Percentiles rank a stretch among this genome's conserved stretches.
Evolutionary conservation across 345 rosid species (phyloP).

Genomic region (Litchi chinensis): DNA sequence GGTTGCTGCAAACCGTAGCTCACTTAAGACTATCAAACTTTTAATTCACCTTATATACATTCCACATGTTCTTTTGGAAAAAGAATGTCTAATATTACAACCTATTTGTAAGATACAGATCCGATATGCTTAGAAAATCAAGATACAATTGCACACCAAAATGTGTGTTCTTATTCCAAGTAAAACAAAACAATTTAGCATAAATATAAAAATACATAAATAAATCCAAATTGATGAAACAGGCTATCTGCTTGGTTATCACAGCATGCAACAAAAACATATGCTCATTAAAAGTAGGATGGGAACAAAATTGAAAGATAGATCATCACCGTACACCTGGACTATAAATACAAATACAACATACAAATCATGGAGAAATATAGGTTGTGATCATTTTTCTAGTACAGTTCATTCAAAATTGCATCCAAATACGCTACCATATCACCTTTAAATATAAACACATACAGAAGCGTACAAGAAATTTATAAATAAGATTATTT

Average conservation of each 20-base stretch:
- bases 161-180: not conserved
- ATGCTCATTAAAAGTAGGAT: not conserved
- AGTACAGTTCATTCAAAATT: slow-evolving; percentile 31
- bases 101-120: not conserved
- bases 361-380: slow-evolving; percentile 14
- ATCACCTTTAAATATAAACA: slow-evolving; percentile 18
- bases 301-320: not conserved
- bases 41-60: not conserved
- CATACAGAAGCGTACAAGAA: not conserved
- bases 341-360: not conserved
- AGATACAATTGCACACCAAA: not conserved
- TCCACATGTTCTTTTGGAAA: not conserved
- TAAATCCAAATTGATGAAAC: not conserved
- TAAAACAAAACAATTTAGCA: not conserved
- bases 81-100: too few relatives aligned
- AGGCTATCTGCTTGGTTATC: not conserved
- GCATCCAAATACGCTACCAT: slow-evolving; percentile 19
- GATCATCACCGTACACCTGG: not conserved
- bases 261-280: not conserved
- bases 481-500: slow-evolving; percentile 25
- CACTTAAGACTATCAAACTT: not conserved
- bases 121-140: not conserved
- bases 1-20: not conserved
- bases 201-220: not conserved
- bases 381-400: slow-evolving; percentile 13